Percentiles rank a stretch among this genome's conserved stretches.
These are phyloP conservation scores for Cutaneotrichosporon mucoides DNA, from an alignment of 1,284 basidiomycete species.

Conservation along the genomic window DNA sequence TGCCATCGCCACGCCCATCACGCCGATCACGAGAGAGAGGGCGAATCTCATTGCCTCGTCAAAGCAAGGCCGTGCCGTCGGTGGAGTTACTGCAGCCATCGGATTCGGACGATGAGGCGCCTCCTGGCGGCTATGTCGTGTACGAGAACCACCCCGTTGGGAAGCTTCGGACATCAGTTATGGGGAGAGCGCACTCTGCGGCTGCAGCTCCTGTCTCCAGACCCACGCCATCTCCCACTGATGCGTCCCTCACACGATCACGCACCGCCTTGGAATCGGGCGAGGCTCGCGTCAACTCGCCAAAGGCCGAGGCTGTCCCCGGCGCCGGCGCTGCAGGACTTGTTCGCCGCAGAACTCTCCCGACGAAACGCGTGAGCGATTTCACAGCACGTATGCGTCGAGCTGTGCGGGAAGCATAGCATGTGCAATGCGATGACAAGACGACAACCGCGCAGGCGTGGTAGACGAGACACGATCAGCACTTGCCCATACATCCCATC, in stretches of 20 bases:
- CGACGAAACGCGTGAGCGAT: slow-evolving; percentile 15
- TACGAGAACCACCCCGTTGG: slow-evolving; percentile 12
- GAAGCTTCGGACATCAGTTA: neutral
- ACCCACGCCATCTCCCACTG: neutral
- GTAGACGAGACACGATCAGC: too few species aligned
- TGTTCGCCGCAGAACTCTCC: slow-evolving; percentile 15
- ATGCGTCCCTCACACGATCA: neutral
- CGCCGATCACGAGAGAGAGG: too few species aligned
- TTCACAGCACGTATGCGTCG: slow-evolving; percentile 11
- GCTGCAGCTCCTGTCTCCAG: neutral
- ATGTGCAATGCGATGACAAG: too few species aligned
- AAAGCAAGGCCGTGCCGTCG: neutral
- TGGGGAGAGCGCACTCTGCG: neutral
- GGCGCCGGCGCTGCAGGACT: slow-evolving; percentile 9
- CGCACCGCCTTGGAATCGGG: slow-evolving; percentile 6
- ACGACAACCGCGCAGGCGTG: too few species aligned
- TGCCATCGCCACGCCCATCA: slow-evolving; percentile 5
- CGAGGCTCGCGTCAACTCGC: slow-evolving; percentile 13
- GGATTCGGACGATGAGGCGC: slow-evolving; percentile 49
- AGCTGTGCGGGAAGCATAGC: slow-evolving; percentile 6
- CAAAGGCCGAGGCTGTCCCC: slow-evolving; percentile 3
- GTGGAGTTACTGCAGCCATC: slow-evolving; percentile 39
- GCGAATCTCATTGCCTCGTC: too few species aligned
- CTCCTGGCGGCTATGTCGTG: slow-evolving; percentile 38
- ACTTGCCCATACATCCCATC: too few species aligned